Percentiles rank a stretch among this genome's conserved stretches.
phyloP scores from a whole-genome alignment of 129 eudicot species.

The Flaveria ramosissima region DNA sequence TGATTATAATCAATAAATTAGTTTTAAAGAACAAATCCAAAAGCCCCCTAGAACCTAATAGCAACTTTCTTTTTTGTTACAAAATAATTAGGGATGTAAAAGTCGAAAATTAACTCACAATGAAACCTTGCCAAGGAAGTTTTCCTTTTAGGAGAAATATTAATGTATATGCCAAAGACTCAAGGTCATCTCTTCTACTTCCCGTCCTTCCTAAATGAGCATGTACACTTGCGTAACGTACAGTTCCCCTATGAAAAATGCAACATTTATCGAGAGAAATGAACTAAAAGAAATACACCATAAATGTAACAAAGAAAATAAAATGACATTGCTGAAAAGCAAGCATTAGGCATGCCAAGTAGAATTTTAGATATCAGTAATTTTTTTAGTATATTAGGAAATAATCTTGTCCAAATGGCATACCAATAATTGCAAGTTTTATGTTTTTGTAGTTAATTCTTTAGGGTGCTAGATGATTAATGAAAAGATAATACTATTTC shows the following conservation, averaged over 20 bases:
- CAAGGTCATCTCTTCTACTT: slow-evolving; percentile 93
- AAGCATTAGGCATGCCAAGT: background rate
- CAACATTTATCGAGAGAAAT: background rate
- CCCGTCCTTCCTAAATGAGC: slow-evolving; percentile 95
- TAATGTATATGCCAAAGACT: slow-evolving; percentile 88
- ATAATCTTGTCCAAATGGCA: background rate
- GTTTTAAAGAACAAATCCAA: background rate
- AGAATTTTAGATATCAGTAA: background rate
- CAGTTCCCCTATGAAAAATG: slow-evolving; percentile 67
- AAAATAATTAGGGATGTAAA: background rate
- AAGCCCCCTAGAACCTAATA: background rate
- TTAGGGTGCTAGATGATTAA: background rate
- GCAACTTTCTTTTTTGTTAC: background rate
- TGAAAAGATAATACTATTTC: background rate
- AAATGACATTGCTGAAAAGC: background rate
- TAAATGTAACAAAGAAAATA: background rate
- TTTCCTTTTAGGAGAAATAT: slow-evolving; percentile 79
- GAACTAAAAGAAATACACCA: background rate
- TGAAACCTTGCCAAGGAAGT: slow-evolving; percentile 92
- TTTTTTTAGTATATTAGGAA: background rate
- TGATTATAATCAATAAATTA: background rate
- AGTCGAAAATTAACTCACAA: slow-evolving; percentile 36
- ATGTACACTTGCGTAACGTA: slow-evolving; percentile 96
- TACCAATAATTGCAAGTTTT: background rate
- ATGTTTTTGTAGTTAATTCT: background rate